phyloP scores from a whole-genome alignment of 1,284 basidiomycete species.

The Prillingera fragicola region DNA sequence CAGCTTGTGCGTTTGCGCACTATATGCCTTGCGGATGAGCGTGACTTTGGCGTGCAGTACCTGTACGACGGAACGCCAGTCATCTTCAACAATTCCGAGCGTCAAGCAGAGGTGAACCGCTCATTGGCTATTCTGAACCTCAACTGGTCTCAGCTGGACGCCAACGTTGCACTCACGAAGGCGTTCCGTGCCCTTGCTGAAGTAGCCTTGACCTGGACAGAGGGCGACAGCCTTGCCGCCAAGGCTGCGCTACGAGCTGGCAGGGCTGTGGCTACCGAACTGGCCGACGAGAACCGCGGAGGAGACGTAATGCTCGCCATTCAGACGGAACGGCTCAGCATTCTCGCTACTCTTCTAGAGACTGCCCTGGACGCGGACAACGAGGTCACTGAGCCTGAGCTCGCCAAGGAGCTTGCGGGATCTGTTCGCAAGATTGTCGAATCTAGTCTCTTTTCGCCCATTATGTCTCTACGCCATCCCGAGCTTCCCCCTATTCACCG shows the following conservation, averaged over 20 bases:
- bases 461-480: constrained; percentile 65
- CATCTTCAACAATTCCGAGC: constrained; percentile 33
- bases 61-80: constrained; percentile 53
- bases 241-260: constrained; percentile 59
- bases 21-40: constrained; percentile 59
- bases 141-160: constrained; percentile 72
- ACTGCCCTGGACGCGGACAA: constrained; percentile 56
- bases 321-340: constrained; percentile 66
- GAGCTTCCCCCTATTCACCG: constrained; percentile 69
- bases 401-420: constrained; percentile 55
- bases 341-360: constrained; percentile 71
- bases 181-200: constrained; percentile 72
- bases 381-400: constrained; percentile 48
- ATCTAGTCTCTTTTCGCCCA: constrained; percentile 68
- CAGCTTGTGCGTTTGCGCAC: constrained; percentile 53
- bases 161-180: constrained; percentile 66
- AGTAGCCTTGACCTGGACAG: constrained; percentile 60
- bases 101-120: constrained; percentile 46
- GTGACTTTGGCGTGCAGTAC: constrained; percentile 75
- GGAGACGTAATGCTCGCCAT: constrained; percentile 82
- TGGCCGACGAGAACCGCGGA: constrained; percentile 63
- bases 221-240: constrained; percentile 56
- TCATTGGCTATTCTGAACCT: constrained; percentile 48
- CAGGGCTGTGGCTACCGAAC: constrained; percentile 59
- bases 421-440: constrained; percentile 63